phyloP scores from a whole-genome alignment of 1,284 basidiomycete genomes.

The Ustilago lituana region DNA sequence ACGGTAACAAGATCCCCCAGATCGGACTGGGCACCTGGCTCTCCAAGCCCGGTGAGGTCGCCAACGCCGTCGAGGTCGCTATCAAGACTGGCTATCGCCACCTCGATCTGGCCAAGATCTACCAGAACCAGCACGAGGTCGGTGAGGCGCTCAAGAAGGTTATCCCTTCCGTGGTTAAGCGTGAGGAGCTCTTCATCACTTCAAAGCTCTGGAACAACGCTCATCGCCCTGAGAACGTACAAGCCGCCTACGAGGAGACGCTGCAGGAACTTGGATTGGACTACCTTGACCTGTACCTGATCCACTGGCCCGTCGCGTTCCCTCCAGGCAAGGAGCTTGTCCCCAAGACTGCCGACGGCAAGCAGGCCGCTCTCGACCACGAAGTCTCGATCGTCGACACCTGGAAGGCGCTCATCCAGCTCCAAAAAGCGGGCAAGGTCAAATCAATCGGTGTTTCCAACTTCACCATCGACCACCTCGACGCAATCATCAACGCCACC shows the following conservation, averaged over 20 bases:
- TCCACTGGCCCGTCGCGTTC: slow-evolving; percentile 83
- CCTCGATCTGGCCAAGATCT: slow-evolving; percentile 63
- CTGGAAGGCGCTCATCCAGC: slow-evolving; percentile 79
- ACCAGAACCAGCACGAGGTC: slow-evolving; percentile 67
- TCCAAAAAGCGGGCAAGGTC: slow-evolving; percentile 68
- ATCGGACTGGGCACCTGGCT: slow-evolving; percentile 83
- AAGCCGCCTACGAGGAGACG: slow-evolving; percentile 67
- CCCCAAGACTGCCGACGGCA: slow-evolving; percentile 71
- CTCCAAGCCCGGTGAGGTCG: slow-evolving; percentile 79
- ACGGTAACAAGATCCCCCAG: slow-evolving; percentile 64
- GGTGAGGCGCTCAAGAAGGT: slow-evolving; percentile 69
- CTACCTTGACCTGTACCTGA: slow-evolving; percentile 72
- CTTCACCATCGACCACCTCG: slow-evolving; percentile 76
- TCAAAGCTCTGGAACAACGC: slow-evolving; percentile 75
- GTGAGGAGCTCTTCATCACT: slow-evolving; percentile 71
- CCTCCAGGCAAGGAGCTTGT: slow-evolving; percentile 67
- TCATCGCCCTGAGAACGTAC: slow-evolving; percentile 69
- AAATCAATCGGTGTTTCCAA: slow-evolving; percentile 76
- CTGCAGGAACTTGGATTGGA: slow-evolving; percentile 67
- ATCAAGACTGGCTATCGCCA: slow-evolving; percentile 63
- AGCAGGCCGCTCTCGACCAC: slow-evolving; percentile 72
- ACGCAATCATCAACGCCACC: slow-evolving; percentile 78
- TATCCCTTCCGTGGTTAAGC: slow-evolving; percentile 67
- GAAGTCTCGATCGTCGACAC: slow-evolving; percentile 77
- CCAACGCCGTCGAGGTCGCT: slow-evolving; percentile 71